Base-by-base conservation (phyloP, 2,329 filamentous ascomycete species). In the Nigrospora sphaerica region DNA sequence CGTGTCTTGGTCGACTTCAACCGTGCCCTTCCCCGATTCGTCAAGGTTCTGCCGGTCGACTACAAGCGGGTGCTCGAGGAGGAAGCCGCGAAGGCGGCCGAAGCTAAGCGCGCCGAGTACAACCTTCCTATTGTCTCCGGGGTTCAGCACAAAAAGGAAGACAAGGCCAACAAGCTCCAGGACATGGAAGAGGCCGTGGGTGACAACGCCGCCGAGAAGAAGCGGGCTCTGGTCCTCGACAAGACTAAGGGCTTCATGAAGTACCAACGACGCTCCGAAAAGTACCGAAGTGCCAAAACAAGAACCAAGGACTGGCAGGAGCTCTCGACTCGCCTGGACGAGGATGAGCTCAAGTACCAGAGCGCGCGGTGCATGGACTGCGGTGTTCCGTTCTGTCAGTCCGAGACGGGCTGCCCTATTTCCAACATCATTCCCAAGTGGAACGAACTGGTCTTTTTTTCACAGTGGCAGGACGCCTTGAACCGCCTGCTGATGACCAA, bases 211-310 rank as follows among this genome's bases (percentile, higher is more conserved):
- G 84, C 83, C 2, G 90, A 95, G 72, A 95, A 95, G 74, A 90
- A 92, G 67, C 85, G 85, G 44, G 88, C 90, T 6, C 77, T 96
- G 17, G 88, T 96, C 7, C 80, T 97, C n/a, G 91, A 97, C 74
- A 97, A 97, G 80, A 97, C 92, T 1, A 84, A 83, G 57, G 92
- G 92, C 31, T 97, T 97, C 76, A 96, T 95, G 89, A 93, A 95
- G 70, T 97, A 96, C 72, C 81, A 87, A 64, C 88, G 92, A 46
- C 88, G 90, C 48, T 82, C 86, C 17, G 92, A 97, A 75, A 96
- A 95, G 72, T 96, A 96, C 67, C 86, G 92, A 55, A 83, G 81
- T 60, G 80, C 86, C 6, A 86, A 88, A 66, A 90, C 87, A 37
- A 80, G 92, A 57, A 90, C 83, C 52, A 89, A 91, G 63, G 92